Base-by-base conservation (phyloP, 2,329 filamentous ascomycete species). In the Claviceps humidiphila region DNA sequence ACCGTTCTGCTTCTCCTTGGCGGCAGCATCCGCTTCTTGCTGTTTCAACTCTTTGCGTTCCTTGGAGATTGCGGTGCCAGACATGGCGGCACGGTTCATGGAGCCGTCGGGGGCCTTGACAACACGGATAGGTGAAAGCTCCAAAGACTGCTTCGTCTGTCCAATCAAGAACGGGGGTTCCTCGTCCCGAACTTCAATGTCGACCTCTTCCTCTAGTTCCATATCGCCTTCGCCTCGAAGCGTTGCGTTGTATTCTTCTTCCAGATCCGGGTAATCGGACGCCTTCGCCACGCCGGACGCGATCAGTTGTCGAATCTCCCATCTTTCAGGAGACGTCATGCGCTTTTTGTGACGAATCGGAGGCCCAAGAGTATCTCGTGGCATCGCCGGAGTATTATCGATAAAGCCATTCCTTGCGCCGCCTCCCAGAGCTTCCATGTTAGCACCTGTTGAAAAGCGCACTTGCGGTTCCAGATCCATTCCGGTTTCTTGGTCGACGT, bases 51-150 rank as follows among this genome's bases (percentile, higher is more conserved):
- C 93, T 64, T 89, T 84, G 50, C 93, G 78, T 64, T 98, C 93
- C 65, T 93, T 95, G 4, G 91, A 87, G 14, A 98, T 70, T 4
- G 83, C 78, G 16, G 91, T 90, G 45, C 93, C 91, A 8, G 90
- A 84, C 87, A 97, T 95, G 16, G 94, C 94, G 47, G 94, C 89
- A 62, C 93, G 80, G 65, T 98, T 98, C 68, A 98, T 83, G 4
- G 91, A 97, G n/a, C 93, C 93, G 67, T 98, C 93, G 0, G 93
- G 94, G 1, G 93, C 93, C 68, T 97, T 97, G 60, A 98, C 88
- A 22, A 98, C 90, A 57, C 94, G 80, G 56, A 98, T 98, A 0
- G 93, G 93, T 2, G 90, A 96, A 4, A 98, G 72, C 63, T 98
- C 93, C 8, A 98, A 75, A 9, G 89, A 95, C 64, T 95, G 90